Percentiles rank a stretch among this genome's conserved stretches.
Evolutionary conservation across 495 filamentous ascomycete species (phyloP).

Genomic region (Filosporella fistucella): DNA sequence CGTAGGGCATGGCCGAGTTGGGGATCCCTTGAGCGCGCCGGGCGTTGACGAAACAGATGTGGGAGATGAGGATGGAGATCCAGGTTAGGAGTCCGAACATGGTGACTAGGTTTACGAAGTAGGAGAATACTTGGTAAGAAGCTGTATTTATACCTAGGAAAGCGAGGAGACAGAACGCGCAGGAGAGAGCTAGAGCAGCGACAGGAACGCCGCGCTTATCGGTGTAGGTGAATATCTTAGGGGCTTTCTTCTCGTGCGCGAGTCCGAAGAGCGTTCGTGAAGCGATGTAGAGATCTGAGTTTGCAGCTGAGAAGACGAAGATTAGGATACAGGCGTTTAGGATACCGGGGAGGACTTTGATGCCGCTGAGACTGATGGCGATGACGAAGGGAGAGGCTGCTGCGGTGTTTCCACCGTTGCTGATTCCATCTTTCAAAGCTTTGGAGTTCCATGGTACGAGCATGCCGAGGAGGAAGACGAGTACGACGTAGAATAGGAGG

Average conservation of each 20-base stretch:
- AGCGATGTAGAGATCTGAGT: constrained; percentile 83
- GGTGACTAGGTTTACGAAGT: constrained; percentile 81
- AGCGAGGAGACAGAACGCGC: constrained; percentile 62
- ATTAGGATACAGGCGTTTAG: constrained; percentile 68
- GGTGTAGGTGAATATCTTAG: constrained; percentile 62
- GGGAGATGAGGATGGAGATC: constrained; percentile 79
- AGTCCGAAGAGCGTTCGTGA: constrained; percentile 78
- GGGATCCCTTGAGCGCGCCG: constrained; percentile 69
- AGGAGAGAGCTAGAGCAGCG: constrained; percentile 56
- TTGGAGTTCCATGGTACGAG: constrained; percentile 55
- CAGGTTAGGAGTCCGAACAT: constrained; percentile 79
- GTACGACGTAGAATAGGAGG: constrained; percentile 65
- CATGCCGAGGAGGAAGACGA: constrained; percentile 68
- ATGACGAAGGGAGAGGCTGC: constrained; percentile 70
- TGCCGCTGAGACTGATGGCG: constrained; percentile 58
- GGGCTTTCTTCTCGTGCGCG: constrained; percentile 72
- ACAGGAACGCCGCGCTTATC: constrained; percentile 74
- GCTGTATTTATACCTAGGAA: constrained; percentile 73
- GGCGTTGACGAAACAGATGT: constrained; percentile 74
- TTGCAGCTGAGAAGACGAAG: constrained; percentile 64
- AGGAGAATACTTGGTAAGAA: constrained; percentile 67
- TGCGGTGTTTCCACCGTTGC: constrained; percentile 48
- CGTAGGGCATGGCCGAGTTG: constrained; percentile 61
- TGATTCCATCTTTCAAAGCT: constrained; percentile 50
- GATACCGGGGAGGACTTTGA: constrained; percentile 53